Evolutionary conservation across 352 stramenopile genomes (phyloP).

Genomic region (Globisporangium irregulare): DNA sequence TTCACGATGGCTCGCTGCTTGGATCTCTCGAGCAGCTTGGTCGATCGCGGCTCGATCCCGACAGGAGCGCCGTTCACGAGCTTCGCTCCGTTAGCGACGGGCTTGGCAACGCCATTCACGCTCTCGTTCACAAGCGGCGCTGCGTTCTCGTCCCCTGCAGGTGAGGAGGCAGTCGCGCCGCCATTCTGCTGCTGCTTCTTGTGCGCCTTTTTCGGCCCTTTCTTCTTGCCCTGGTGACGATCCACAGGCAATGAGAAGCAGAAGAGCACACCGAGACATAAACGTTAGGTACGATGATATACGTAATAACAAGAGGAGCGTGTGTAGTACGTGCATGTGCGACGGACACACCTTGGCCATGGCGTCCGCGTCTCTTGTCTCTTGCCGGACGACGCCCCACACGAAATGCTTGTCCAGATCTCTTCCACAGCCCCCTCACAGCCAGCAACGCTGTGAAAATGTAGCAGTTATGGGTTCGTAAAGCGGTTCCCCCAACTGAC

Average conservation of each 20-base stretch:
- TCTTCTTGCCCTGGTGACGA: constrained; percentile 36
- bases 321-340: not conserved
- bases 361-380: not conserved
- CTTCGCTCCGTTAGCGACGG: not conserved
- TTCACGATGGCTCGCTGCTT: constrained; percentile 58
- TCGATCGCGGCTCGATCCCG: constrained; percentile 18
- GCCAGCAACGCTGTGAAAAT: not conserved
- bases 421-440: not conserved
- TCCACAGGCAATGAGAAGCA: not conserved
- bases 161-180: not conserved
- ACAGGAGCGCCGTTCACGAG: constrained; percentile 7
- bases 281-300: not conserved
- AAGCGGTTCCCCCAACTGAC: not conserved
- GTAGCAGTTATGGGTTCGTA: not conserved
- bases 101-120: constrained; percentile 2
- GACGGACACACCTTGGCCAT: constrained; percentile 7
- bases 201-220: constrained; percentile 39
- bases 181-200: constrained; percentile 62
- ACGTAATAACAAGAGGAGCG: not conserved
- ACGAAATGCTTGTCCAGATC: constrained; percentile 3
- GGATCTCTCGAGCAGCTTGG: constrained; percentile 26
- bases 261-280: not conserved
- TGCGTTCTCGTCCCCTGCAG: constrained; percentile 4
- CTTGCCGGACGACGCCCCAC: not conserved
- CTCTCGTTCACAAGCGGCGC: constrained; percentile 10